Percentiles rank a stretch among this genome's conserved stretches.
Evolutionary conservation across 768 basidiomycete genomes (phyloP).

Genomic region (Russula earlei): DNA sequence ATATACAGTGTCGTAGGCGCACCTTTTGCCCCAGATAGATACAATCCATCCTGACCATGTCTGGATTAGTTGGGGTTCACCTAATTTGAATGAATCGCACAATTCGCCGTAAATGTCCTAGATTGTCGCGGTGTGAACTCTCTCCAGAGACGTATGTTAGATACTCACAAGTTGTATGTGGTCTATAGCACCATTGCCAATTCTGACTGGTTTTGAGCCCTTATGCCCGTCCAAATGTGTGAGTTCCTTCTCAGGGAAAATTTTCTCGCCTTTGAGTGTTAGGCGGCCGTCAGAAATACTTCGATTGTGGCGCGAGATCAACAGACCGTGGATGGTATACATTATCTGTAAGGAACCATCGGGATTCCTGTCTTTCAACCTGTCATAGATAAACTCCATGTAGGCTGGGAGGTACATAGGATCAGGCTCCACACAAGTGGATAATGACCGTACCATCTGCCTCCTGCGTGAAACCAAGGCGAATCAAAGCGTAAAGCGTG

Average conservation of each 20-base stretch:
- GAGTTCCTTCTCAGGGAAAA: constrained; percentile 70
- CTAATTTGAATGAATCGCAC: constrained; percentile 32
- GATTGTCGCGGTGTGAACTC: constrained; percentile 1
- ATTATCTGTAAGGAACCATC: constrained; percentile 94
- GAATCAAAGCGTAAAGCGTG: constrained; percentile 87
- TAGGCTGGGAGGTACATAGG: constrained; percentile 42
- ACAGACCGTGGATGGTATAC: constrained; percentile 85
- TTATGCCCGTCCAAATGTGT: constrained; percentile 83
- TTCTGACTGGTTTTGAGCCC: constrained; percentile 74
- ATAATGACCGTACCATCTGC: constrained; percentile 53
- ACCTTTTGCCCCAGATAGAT: constrained; percentile 95
- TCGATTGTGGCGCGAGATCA: background rate
- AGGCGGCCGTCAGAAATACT: background rate
- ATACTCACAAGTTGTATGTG: constrained; percentile 72
- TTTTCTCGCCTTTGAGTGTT: constrained; percentile 45
- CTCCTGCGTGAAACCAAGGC: constrained; percentile 90
- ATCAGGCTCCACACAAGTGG: background rate
- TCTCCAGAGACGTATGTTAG: background rate
- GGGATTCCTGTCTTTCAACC: constrained; percentile 72
- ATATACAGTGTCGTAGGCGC: constrained; percentile 4
- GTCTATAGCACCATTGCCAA: constrained; percentile 94
- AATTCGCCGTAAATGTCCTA: constrained; percentile 96
- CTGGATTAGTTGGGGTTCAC: background rate
- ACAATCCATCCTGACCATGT: constrained; percentile 69
- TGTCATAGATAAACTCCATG: constrained; percentile 85